Conservation (phyloP, 306 rosid genomes). For the Heteromeles arbutifolia region DNA sequence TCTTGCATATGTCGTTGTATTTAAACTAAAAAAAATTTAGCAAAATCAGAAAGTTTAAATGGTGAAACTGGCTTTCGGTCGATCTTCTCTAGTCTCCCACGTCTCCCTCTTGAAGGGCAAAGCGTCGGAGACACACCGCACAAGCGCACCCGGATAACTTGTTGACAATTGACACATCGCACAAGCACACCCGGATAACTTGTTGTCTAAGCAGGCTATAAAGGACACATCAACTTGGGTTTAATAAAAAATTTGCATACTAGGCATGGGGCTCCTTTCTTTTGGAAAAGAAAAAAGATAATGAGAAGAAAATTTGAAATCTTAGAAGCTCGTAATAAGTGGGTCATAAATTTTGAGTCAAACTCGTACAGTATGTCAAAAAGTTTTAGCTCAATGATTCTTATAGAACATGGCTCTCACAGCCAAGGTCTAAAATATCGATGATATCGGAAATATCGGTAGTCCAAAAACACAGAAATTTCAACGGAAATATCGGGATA, state of each 20-base stretch:
- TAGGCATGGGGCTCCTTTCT: neutral
- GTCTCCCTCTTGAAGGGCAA: neutral
- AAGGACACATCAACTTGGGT: neutral
- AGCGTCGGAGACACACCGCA: neutral
- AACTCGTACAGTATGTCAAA: too few relatives aligned
- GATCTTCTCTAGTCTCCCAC: conserved; percentile 16
- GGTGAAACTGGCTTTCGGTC: neutral
- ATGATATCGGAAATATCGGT: too few relatives aligned
- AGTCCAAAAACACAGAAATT: too few relatives aligned
- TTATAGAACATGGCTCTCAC: too few relatives aligned
- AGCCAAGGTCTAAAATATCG: too few relatives aligned
- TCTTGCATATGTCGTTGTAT: too few relatives aligned
- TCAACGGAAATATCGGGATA: too few relatives aligned
- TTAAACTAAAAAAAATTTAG: too few relatives aligned
- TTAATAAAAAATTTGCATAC: neutral
- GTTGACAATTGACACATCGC: too few relatives aligned
- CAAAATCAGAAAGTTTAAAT: neutral
- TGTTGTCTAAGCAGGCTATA: conserved; percentile 18
- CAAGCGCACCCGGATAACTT: neutral
- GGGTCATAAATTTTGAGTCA: too few relatives aligned
- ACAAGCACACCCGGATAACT: neutral
- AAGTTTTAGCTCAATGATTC: too few relatives aligned
- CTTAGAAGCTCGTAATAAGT: too few relatives aligned
- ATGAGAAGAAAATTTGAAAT: neutral
- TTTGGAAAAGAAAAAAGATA: neutral